Percentiles rank a stretch among this genome's conserved stretches.
Conservation (phyloP, 108 stramenopile genomes). For the Cyclotella sp. region DNA sequence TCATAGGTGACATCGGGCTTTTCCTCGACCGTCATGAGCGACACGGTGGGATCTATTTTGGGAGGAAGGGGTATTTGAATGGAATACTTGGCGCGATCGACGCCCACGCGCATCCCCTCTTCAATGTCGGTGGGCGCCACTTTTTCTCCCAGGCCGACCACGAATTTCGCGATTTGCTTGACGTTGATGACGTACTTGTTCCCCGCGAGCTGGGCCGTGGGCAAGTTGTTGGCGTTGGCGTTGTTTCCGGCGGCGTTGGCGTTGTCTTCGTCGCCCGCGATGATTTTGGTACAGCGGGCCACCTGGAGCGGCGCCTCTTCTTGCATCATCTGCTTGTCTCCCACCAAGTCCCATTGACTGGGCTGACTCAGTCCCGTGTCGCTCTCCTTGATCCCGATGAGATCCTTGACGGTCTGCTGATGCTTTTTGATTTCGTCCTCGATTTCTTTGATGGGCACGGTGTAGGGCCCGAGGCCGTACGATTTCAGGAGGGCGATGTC, state of each 20-base stretch:
- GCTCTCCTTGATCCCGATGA: constrained; percentile 98
- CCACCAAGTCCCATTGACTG: constrained; percentile 98
- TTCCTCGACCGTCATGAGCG: constrained; percentile 99
- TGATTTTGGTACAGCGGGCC: constrained; percentile 98
- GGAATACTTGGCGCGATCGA: constrained; percentile 95
- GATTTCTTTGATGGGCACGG: constrained; percentile 87
- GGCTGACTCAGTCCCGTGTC: constrained; percentile 98
- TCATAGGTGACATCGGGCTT: constrained; percentile 99
- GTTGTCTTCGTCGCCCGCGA: constrained; percentile 72
- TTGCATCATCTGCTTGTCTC: constrained; percentile 99
- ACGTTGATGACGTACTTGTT: constrained; percentile 99
- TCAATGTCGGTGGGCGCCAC: constrained; percentile 99
- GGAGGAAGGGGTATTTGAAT: constrained; percentile 99
- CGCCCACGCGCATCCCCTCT: constrained; percentile 99
- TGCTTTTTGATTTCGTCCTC: constrained; percentile 97
- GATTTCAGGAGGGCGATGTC: constrained; percentile 98
- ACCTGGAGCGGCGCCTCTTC: constrained; percentile 98
- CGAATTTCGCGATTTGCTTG: constrained; percentile 99
- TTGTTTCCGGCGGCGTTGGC: not conserved
- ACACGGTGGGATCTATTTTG: constrained; percentile 99
- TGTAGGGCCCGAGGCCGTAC: constrained; percentile 98
- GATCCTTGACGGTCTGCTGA: constrained; percentile 95
- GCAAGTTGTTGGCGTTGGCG: not conserved
- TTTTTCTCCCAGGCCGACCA: constrained; percentile 96
- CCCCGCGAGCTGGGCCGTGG: constrained; percentile 45